These are phyloP conservation scores for Laburnicola sp. DNA, from an alignment of 2,329 filamentous ascomycete genomes.

Conservation along the genomic window DNA sequence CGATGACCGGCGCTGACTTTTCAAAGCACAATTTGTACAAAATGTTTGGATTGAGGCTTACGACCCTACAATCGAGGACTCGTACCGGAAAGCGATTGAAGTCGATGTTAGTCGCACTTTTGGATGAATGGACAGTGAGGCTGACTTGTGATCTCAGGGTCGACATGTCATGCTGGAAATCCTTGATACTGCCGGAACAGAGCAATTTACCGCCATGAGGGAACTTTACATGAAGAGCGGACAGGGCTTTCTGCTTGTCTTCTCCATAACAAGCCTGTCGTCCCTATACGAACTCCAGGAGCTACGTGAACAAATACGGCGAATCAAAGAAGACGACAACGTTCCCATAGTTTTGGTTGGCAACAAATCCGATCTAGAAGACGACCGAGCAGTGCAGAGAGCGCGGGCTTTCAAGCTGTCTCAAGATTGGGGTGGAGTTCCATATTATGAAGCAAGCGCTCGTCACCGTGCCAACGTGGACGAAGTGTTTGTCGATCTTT, in stretches of 20 bases:
- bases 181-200: constrained; percentile 86
- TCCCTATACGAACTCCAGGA: constrained; percentile 80
- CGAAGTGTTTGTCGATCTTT: constrained; percentile 83
- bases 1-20: constrained; percentile 18
- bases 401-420: constrained; percentile 80
- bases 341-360: constrained; percentile 88
- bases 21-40: constrained; percentile 73
- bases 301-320: constrained; percentile 83
- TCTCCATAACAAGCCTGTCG: constrained; percentile 82
- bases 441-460: constrained; percentile 89
- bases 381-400: constrained; percentile 76
- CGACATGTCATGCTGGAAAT: constrained; percentile 89
- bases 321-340: constrained; percentile 82
- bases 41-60: constrained; percentile 70
- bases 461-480: constrained; percentile 83
- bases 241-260: constrained; percentile 87
- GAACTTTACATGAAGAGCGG: constrained; percentile 82
- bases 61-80: constrained; percentile 65
- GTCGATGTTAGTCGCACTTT: constrained; percentile 72
- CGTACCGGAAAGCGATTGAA: constrained; percentile 63
- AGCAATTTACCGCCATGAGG: constrained; percentile 70
- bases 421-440: constrained; percentile 82
- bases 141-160: constrained; percentile 57
- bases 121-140: neutral
- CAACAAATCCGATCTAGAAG: constrained; percentile 81